Evolutionary conservation across 345 rosid species (phyloP).

Genomic region (Mangifera indica): DNA sequence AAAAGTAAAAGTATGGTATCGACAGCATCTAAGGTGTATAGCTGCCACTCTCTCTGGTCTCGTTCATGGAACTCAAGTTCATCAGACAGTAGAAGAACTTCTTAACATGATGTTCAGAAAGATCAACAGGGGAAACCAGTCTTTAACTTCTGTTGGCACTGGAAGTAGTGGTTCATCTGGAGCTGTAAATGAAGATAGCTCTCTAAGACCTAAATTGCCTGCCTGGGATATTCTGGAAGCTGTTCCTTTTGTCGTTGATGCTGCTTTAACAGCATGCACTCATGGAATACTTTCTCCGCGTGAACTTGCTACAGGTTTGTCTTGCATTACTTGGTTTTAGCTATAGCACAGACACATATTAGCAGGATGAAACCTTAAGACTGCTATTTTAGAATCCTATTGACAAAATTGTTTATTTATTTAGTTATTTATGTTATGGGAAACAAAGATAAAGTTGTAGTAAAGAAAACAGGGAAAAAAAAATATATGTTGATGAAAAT

Average conservation of each 20-base stretch:
- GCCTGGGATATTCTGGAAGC: conserved; percentile 99
- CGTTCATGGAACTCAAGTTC: conserved; percentile 81
- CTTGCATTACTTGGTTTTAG: conserved; percentile 17
- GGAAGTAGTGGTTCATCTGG: conserved; percentile 85
- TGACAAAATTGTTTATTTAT: no score
- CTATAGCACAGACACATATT: neutral
- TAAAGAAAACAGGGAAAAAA: no score
- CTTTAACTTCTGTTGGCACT: conserved; percentile 60
- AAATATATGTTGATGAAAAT: neutral
- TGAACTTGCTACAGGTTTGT: conserved; percentile 90
- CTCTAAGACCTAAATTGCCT: conserved; percentile 63
- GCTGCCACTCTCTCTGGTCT: conserved; percentile 84
- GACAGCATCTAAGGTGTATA: conserved; percentile 87
- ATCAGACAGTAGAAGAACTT: conserved; percentile 75
- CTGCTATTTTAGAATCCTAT: neutral
- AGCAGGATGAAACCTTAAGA: neutral
- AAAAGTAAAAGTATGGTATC: conserved; percentile 81
- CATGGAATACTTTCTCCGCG: conserved; percentile 96
- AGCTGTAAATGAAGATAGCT: conserved; percentile 60
- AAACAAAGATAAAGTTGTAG: no score
- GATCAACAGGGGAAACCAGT: conserved; percentile 58
- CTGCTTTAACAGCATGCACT: conserved; percentile 90
- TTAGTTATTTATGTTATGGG: no score
- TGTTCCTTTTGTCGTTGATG: conserved; percentile 87
- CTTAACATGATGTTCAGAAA: conserved; percentile 80